Percentiles rank a stretch among this genome's conserved stretches.
Evolutionary conservation across 352 stramenopile genomes (phyloP).

Genomic region (Pythium oligandrum): DNA sequence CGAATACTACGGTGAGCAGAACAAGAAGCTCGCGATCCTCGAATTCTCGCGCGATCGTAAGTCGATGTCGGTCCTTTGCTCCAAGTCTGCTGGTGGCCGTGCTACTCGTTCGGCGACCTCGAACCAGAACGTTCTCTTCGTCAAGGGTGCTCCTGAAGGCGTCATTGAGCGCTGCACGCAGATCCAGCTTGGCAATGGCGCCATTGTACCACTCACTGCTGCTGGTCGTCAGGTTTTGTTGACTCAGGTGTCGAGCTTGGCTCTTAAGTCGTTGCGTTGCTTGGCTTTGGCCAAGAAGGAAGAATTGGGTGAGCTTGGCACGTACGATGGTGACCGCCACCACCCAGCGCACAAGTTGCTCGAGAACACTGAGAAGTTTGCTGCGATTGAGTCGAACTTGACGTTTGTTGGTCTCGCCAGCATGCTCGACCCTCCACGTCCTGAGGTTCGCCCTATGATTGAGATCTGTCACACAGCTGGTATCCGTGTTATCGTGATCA

Average conservation of each 20-base stretch:
- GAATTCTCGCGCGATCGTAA: conserved; percentile 98
- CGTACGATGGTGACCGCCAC: conserved; percentile 83
- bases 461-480: conserved; percentile 92
- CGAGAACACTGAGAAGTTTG: conserved; percentile 86
- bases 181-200: conserved; percentile 92
- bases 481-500: conserved; percentile 99
- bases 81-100: conserved; percentile 36
- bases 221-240: conserved; percentile 85
- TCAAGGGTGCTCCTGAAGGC: conserved; percentile 98
- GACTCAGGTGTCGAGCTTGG: conserved; percentile 88
- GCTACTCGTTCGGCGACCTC: conserved; percentile 57
- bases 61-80: conserved; percentile 95
- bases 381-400: conserved; percentile 93
- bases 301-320: conserved; percentile 74
- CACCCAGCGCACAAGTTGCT: conserved; percentile 81
- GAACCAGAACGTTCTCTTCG: conserved; percentile 92
- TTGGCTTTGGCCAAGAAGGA: conserved; percentile 96
- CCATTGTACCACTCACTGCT: conserved; percentile 89
- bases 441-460: conserved; percentile 96
- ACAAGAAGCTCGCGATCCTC: conserved; percentile 92
- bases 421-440: conserved; percentile 97
- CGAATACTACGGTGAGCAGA: conserved; percentile 68
- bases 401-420: conserved; percentile 97
- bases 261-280: conserved; percentile 93
- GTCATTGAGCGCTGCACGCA: conserved; percentile 94